Evolutionary conservation across 192 early-diverging fungal species (phyloP).

Genomic region (Mortierella claussenii): DNA sequence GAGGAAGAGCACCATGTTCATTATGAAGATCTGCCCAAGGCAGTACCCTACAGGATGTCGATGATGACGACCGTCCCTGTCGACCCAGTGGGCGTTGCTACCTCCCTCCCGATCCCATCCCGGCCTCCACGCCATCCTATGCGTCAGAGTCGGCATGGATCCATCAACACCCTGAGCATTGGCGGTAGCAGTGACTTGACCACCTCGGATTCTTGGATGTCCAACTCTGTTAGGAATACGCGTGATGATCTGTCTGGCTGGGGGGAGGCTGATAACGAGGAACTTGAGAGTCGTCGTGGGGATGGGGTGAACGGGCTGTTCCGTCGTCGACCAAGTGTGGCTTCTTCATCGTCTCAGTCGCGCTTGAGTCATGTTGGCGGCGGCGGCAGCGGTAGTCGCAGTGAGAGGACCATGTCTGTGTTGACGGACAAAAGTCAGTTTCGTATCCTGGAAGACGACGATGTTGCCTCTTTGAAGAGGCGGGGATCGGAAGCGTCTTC

Average conservation of each 20-base stretch:
- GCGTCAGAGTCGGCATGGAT: conserved; percentile 42
- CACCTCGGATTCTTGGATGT: conserved; percentile 34
- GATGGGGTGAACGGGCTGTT: conserved; percentile 3
- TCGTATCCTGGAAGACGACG: background rate
- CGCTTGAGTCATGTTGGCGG: background rate
- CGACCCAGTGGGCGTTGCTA: conserved; percentile 25
- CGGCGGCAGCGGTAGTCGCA: conserved; percentile 2
- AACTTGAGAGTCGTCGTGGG: background rate
- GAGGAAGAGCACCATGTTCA: conserved; percentile 46
- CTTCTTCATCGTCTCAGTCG: conserved; percentile 2
- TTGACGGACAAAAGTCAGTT: conserved; percentile 25
- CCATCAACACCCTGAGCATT: conserved; percentile 28
- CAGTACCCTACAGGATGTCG: conserved; percentile 43
- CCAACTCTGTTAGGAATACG: conserved; percentile 32
- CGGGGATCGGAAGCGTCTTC: background rate
- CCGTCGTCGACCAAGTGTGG: conserved; percentile 5
- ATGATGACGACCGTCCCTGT: conserved; percentile 49
- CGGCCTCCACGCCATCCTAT: conserved; percentile 45
- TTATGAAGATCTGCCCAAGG: conserved; percentile 41
- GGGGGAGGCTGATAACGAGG: conserved; percentile 19
- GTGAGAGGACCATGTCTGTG: conserved; percentile 27
- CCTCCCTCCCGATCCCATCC: conserved; percentile 15
- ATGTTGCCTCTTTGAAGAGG: background rate
- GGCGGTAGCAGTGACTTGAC: conserved; percentile 41
- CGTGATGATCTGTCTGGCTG: conserved; percentile 50